Evolutionary conservation across 2,329 filamentous ascomycete species (phyloP).

Genomic region (Arthrinium phaeospermum): DNA sequence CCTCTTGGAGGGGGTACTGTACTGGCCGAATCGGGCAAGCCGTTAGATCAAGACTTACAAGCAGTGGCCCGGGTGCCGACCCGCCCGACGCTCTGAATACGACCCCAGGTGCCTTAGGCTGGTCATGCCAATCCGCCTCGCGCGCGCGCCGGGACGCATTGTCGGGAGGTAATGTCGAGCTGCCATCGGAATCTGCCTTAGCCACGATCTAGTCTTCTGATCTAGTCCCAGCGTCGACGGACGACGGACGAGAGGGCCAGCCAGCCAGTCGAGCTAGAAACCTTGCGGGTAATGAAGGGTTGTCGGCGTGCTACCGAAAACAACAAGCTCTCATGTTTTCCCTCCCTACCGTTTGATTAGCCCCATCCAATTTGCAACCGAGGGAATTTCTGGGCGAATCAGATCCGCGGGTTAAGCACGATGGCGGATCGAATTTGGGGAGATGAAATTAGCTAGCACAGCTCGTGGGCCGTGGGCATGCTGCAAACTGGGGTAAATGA

Average conservation of each 20-base stretch:
- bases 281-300: slow-evolving; percentile 3
- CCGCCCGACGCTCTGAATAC: not conserved
- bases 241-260: not conserved
- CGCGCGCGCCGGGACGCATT: slow-evolving; percentile 14
- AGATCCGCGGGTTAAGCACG: not conserved
- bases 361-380: slow-evolving; percentile 1
- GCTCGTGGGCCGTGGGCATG: slow-evolving; percentile 1
- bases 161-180: slow-evolving; percentile 9
- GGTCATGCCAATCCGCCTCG: not conserved
- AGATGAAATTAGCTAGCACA: slow-evolving; percentile 16
- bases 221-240: not conserved
- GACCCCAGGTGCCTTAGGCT: not conserved
- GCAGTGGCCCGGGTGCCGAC: not conserved
- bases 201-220: slow-evolving; percentile 3
- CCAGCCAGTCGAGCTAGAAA: not conserved
- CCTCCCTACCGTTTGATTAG: slow-evolving; percentile 11
- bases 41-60: not conserved
- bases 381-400: slow-evolving; percentile 14
- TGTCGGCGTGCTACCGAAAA: slow-evolving; percentile 8
- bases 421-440: slow-evolving; percentile 17
- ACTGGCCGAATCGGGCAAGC: slow-evolving; percentile 3
- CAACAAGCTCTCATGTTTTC: not conserved
- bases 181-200: not conserved
- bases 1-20: not conserved
- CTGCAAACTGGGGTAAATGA: slow-evolving; percentile 11